Percentiles rank a stretch among this genome's conserved stretches.
phyloP scores from a whole-genome alignment of 305 asterid species.

The Fraxinus xanthoxyloides region DNA sequence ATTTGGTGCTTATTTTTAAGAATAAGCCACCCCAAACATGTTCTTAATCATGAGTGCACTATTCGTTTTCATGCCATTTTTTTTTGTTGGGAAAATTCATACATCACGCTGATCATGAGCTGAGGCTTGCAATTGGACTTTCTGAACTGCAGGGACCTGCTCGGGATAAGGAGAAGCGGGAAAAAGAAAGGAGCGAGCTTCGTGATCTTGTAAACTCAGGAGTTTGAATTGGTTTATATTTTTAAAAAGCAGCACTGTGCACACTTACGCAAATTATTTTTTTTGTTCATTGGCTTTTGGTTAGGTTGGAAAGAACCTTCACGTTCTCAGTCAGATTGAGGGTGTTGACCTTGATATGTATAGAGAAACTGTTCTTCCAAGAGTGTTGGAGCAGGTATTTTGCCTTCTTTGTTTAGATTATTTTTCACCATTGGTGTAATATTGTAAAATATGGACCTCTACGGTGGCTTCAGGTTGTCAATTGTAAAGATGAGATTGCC shows the following conservation, averaged over 20 bases:
- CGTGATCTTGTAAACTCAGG: slow-evolving; percentile 84
- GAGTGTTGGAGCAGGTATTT: slow-evolving; percentile 92
- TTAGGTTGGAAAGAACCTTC: slow-evolving; percentile 98
- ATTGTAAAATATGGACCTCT: slow-evolving; percentile 17
- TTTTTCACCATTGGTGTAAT: slow-evolving; percentile 10
- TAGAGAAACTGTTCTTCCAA: slow-evolving; percentile 87
- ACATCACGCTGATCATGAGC: slow-evolving; percentile 42
- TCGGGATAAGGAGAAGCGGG: slow-evolving; percentile 94
- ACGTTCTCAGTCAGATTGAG: slow-evolving; percentile 97
- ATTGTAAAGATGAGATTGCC: slow-evolving; percentile 97
- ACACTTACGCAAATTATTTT: slow-evolving; percentile 30
- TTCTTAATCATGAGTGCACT: slow-evolving; percentile 31
- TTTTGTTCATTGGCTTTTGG: slow-evolving; percentile 31
- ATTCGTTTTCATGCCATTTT: slow-evolving; percentile 35
- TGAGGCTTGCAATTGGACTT: slow-evolving; percentile 42
- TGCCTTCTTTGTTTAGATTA: slow-evolving; percentile 20
- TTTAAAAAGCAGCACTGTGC: slow-evolving; percentile 21
- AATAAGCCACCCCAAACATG: not conserved
- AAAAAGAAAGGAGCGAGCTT: slow-evolving; percentile 94
- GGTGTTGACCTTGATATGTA: slow-evolving; percentile 97
- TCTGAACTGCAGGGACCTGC: slow-evolving; percentile 82
- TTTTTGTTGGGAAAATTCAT: slow-evolving; percentile 33
- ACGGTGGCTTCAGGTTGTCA: slow-evolving; percentile 66
- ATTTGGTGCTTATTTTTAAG: not conserved
- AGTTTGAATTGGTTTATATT: slow-evolving; percentile 14